These are phyloP conservation scores for Phialophora macrospora DNA, from an alignment of 2,329 filamentous ascomycete species.

Conservation along the genomic window DNA sequence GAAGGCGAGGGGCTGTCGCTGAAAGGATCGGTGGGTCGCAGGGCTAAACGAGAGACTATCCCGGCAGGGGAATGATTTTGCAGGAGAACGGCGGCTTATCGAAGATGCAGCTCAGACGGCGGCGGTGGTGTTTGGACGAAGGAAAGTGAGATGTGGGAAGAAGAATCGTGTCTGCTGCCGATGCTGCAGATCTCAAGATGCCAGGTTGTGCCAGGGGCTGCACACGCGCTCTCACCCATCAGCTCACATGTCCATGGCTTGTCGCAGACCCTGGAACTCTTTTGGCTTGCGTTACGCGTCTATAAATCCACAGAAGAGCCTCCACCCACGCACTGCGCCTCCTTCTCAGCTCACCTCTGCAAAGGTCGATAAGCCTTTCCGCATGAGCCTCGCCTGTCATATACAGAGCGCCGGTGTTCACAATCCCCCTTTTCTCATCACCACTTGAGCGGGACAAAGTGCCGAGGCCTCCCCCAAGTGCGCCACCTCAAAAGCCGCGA, in stretches of 20 bases:
- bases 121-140: neutral
- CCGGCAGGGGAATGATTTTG: neutral
- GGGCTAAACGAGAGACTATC: slow-evolving; percentile 18
- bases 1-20: neutral
- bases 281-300: slow-evolving; percentile 7
- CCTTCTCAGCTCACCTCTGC: slow-evolving; percentile 2
- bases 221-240: neutral
- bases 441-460: neutral
- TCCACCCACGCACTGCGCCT: slow-evolving; percentile 10
- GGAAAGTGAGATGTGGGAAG: neutral
- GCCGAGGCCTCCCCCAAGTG: neutral
- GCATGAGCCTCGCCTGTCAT: neutral
- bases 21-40: slow-evolving; percentile 16
- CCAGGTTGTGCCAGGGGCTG: slow-evolving; percentile 21
- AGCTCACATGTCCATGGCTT: neutral
- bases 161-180: slow-evolving; percentile 10
- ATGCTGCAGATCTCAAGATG: slow-evolving; percentile 10
- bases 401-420: neutral
- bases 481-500: neutral
- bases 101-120: slow-evolving; percentile 6
- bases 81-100: slow-evolving; percentile 1
- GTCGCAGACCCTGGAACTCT: slow-evolving; percentile 14
- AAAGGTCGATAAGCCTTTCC: neutral
- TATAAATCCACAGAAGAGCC: slow-evolving; percentile 9
- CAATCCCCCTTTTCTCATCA: slow-evolving; percentile 3